Conservation (phyloP, 129 eudicot genomes). For the Pseudognaphalium luteoalbum region DNA sequence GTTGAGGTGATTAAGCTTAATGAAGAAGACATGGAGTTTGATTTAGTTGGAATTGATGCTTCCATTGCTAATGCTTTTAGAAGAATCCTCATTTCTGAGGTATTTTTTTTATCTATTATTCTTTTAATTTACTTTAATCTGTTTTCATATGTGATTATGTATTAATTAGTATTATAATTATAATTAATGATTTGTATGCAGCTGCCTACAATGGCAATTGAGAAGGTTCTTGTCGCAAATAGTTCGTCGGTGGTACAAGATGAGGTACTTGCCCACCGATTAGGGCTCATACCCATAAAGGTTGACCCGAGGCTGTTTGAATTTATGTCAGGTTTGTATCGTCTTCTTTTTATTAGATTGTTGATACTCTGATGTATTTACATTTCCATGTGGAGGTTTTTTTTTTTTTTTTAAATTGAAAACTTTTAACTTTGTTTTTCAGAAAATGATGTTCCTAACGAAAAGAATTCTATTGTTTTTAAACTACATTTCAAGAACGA, state of each 20-base stretch:
- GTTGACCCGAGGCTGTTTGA: conserved; percentile 94
- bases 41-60: conserved; percentile 89
- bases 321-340: conserved; percentile 71
- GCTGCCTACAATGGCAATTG: conserved; percentile 98
- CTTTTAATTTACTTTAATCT: background rate
- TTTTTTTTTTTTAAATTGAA: conserved; percentile 17
- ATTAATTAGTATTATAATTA: background rate
- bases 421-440: background rate
- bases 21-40: conserved; percentile 80
- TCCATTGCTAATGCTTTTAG: conserved; percentile 91
- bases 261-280: conserved; percentile 90
- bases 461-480: conserved; percentile 86
- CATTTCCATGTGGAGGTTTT: background rate
- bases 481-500: conserved; percentile 67
- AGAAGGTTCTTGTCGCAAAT: conserved; percentile 84
- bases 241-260: conserved; percentile 92
- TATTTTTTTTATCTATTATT: conserved; percentile 11
- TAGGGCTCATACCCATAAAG: conserved; percentile 80
- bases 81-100: conserved; percentile 92
- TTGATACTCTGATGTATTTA: conserved; percentile 8
- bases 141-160: background rate
- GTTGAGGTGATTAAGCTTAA: conserved; percentile 58
- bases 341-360: background rate
- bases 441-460: conserved; percentile 82
- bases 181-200: conserved; percentile 17